Evolutionary conservation across 805 yeast genomes (phyloP).

Genomic region (Hanseniaspora occidentalis): DNA sequence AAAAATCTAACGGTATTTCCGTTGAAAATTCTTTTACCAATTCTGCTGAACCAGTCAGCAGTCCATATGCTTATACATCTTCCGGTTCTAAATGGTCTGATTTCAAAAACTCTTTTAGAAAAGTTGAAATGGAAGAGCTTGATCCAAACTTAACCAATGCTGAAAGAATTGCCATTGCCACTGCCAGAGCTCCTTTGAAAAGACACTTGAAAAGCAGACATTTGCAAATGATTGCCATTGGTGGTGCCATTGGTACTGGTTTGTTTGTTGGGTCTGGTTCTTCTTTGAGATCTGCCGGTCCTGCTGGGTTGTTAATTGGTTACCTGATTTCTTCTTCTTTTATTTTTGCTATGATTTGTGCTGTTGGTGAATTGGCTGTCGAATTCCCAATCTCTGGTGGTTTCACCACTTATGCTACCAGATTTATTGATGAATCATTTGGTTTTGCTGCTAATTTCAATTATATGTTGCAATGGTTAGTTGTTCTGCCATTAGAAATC

Average conservation of each 20-base stretch:
- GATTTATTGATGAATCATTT: slow-evolving; percentile 47
- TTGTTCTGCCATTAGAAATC: slow-evolving; percentile 38
- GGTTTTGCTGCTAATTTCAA: slow-evolving; percentile 55
- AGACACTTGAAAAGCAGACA: slow-evolving; percentile 40
- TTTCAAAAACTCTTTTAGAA: slow-evolving; percentile 39
- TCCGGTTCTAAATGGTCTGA: slow-evolving; percentile 27
- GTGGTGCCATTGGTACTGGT: slow-evolving; percentile 68
- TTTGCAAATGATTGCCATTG: slow-evolving; percentile 56
- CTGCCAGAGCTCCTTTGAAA: slow-evolving; percentile 45
- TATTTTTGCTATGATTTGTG: slow-evolving; percentile 47
- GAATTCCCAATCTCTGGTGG: slow-evolving; percentile 55
- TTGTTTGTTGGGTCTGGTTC: slow-evolving; percentile 60
- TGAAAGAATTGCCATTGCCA: slow-evolving; percentile 33
- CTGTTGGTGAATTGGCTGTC: slow-evolving; percentile 48
- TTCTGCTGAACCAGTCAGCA: no score
- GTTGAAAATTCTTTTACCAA: no score
- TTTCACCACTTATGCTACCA: slow-evolving; percentile 45
- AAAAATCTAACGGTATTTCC: no score
- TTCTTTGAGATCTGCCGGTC: slow-evolving; percentile 52
- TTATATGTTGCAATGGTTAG: slow-evolving; percentile 40
- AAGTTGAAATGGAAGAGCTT: slow-evolving; percentile 23
- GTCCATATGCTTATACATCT: slow-evolving; percentile 39
- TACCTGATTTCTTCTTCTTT: slow-evolving; percentile 42
- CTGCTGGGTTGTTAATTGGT: slow-evolving; percentile 47
- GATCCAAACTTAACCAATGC: slow-evolving; percentile 29